Base-by-base conservation (phyloP, 192 early-diverging fungal genomes). In the Coemansia sp. region DNA sequence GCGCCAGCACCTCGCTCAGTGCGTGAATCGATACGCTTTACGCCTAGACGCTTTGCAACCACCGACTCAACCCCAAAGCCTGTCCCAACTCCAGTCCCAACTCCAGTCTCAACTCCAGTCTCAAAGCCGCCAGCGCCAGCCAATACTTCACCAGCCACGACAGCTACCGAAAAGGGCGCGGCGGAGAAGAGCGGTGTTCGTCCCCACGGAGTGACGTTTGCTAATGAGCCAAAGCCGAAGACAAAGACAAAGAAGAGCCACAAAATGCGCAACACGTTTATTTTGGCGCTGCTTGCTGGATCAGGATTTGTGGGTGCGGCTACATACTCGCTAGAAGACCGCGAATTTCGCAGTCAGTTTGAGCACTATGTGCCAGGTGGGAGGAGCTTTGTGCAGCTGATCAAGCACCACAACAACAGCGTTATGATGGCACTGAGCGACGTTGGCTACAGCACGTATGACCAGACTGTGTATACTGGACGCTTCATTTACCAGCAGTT, bases 301-400 rank as follows among this genome's bases (percentile, higher is more conserved):
- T 54, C 74, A 4, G 74, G 69, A 10, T 79, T 79, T 67, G 71
- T 79, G 24, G 76, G 48, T 3, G 76, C 71, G 1, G 76, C 76
- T 2, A 68, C 64, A 25, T 79, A 79, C 36, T 66, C 76, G 42
- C 59, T 70, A 36, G 67, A 79, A 28, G 76, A 79, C 57, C 23
- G 49, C 20, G 67, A 79, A n/a, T 88, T 92, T 66, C 84, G 75
- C 24, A 72, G 83, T 34, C 44, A 58, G 28, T 90, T 90, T 57
- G 83, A 81, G 25, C 67, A 75, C 17, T 74, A 82, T 59, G 79
- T 89, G 38, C 88, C 86, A 48, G 85, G 85, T 8, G 86, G 75
- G 44, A 61, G 76, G 34, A 67, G 72, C 53, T 70, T 84, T 37
- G 71, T 86, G 57, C 71, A 81, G 51, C 82, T 82, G 58, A 76